phyloP scores from a whole-genome alignment of 345 rosid species.

The Populus ilicifolia region DNA sequence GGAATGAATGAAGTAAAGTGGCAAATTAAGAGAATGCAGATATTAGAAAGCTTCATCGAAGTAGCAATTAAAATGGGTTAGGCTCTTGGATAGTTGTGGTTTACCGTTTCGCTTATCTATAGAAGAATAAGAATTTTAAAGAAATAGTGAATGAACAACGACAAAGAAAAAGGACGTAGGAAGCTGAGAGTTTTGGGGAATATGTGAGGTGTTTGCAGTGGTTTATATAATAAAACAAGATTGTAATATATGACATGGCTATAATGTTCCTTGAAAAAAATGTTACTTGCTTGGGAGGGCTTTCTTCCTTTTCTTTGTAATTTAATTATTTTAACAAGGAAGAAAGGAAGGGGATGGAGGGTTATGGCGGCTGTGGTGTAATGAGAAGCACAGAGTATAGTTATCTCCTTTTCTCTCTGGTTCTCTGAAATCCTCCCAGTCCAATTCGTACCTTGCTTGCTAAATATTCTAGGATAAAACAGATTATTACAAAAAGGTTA shows the following conservation, averaged over 20 bases:
- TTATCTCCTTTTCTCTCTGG: conserved; percentile 1
- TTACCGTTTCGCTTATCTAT: conserved; percentile 11
- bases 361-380: conserved; percentile 1
- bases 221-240: conserved; percentile 25
- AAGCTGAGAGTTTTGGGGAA: conserved; percentile 22
- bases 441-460: conserved; percentile 33
- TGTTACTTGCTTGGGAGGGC: background rate
- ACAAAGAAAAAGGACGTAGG: conserved; percentile 18
- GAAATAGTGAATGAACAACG: conserved; percentile 1
- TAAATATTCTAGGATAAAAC: conserved; percentile 22
- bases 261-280: background rate
- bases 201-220: conserved; percentile 19
- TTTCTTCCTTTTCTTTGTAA: background rate
- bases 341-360: conserved; percentile 15
- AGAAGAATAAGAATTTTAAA: background rate
- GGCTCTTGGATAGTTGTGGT: background rate
- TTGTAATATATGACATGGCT: background rate
- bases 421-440: background rate
- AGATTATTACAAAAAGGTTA: background rate
- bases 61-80: conserved; percentile 10
- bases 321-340: conserved; percentile 14
- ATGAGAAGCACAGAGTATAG: background rate
- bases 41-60: conserved; percentile 33
- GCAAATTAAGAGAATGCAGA: conserved; percentile 37
- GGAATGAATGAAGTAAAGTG: background rate